A percentile compares a stretch with the other conserved stretches of the same genome.
phyloP scores from a whole-genome alignment of 2,329 filamentous ascomycete genomes.

The Falciphora oryzae region DNA sequence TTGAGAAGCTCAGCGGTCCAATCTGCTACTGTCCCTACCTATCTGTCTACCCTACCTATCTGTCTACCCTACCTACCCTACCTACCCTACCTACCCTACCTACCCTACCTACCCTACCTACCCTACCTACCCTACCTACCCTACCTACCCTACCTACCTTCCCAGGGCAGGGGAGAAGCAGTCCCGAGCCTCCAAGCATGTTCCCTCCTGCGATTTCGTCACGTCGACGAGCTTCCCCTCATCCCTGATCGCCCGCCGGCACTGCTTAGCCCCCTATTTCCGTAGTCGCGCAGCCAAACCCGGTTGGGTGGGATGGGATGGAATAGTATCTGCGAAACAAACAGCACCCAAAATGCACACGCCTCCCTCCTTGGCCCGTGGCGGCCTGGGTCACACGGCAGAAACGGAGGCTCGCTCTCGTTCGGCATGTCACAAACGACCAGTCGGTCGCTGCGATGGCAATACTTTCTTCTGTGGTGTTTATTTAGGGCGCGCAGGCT shows the following conservation, averaged over 20 bases:
- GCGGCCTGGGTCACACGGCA: too few relatives aligned
- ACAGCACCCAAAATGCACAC: too few relatives aligned
- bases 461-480: too few relatives aligned
- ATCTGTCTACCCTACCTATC: background rate
- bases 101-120: background rate
- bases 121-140: background rate
- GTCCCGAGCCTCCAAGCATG: background rate
- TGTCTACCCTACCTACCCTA: too few relatives aligned
- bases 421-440: background rate
- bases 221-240: background rate
- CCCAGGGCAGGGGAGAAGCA: background rate
- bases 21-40: background rate
- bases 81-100: background rate
- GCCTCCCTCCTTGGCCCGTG: too few relatives aligned
- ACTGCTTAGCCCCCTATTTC: background rate
- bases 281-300: background rate
- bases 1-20: background rate
- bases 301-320: too few relatives aligned
- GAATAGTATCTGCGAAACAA: too few relatives aligned
- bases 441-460: too few relatives aligned
- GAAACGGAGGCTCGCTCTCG: background rate
- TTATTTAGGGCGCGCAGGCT: too few relatives aligned
- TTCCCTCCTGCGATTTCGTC: too few relatives aligned
- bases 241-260: too few relatives aligned
- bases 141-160: too few relatives aligned